Evolutionary conservation across 129 eudicot species (phyloP), one percentile per base, ranked within the genome.

Genomic region (Lactuca saligna): DNA sequence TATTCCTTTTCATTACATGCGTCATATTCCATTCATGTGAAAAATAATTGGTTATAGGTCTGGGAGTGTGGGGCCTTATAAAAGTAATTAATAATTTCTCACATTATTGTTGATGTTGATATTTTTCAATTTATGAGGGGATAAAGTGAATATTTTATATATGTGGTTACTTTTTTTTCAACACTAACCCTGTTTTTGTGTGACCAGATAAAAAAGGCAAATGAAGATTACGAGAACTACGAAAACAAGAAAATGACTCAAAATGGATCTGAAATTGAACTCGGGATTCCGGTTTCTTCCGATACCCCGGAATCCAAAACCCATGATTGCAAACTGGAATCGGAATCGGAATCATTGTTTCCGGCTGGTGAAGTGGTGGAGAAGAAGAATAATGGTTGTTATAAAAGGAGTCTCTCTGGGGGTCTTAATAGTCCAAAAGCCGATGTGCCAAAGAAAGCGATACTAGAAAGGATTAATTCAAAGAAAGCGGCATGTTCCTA

Each of bases 371-470:
- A 75, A 70, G 53, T 76, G 8, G 77, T 72, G 37, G 44, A 56
- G 61, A 72, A 73, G 44, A 74, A 56, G 63, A 72, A 71, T 35
- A 74, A 16, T 0, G 37, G 11, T 64, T 76, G 46, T 51, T 89
- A 89, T 84, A 78, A 84, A 72, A 75, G 97, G 73, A 84, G 83
- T 60, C 84, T 93, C 48, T 93, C 99, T 0, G 99, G 97, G 3
- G 99, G 97, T 67, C 88, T 89, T 39, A 84, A 68, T 46, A 93
- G 99, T 69, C 92, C 92, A 0, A 88, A 73, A 80, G 59, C 92
- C 4, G 88, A 85, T 33, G 87, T 93, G 55, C 86, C 97, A 58
- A 79, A 81, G 75, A 84, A 54, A 15, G 82, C 85, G 8, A 85
- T 93, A 72, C 78, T 89, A 55, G 81, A 89, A 80, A 81, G 99